Conservation (phyloP, 2,329 filamentous ascomycete genomes). For the Penicillium vulpinum region DNA sequence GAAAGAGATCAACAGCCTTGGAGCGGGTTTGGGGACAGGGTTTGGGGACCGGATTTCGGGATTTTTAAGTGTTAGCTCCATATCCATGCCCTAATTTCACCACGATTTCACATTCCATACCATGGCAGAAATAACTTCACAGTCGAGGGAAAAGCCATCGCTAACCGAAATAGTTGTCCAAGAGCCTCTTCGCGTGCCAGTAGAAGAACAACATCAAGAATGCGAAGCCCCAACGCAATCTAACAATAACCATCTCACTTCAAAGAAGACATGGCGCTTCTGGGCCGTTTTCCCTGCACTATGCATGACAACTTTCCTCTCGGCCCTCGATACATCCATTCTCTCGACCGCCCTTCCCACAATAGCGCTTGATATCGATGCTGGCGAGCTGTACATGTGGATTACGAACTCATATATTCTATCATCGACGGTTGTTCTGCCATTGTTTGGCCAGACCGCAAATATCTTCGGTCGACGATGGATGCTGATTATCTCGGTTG, state of each 20-base stretch:
- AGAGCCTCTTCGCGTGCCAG: not conserved
- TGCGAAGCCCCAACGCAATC: not conserved
- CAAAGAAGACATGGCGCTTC: slow-evolving; percentile 20
- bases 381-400: slow-evolving; percentile 40
- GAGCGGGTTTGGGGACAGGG: not conserved
- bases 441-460: slow-evolving; percentile 52
- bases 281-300: slow-evolving; percentile 33
- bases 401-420: slow-evolving; percentile 37
- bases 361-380: slow-evolving; percentile 37
- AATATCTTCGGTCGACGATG: slow-evolving; percentile 55
- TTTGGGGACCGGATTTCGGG: not conserved
- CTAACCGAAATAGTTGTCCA: not conserved
- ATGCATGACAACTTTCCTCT: slow-evolving; percentile 30
- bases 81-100: not conserved
- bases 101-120: not conserved
- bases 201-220: not conserved
- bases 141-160: not conserved
- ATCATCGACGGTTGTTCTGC: slow-evolving; percentile 48
- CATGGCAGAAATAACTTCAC: not conserved
- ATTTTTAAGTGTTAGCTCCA: not conserved
- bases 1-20: not conserved
- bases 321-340: slow-evolving; percentile 41
- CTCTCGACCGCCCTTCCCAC: slow-evolving; percentile 45
- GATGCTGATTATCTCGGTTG: slow-evolving; percentile 44
- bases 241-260: not conserved